Percentiles rank a stretch among this genome's conserved stretches.
Evolutionary conservation across 352 stramenopile genomes (phyloP).

Genomic region (Phytophthora idaei): DNA sequence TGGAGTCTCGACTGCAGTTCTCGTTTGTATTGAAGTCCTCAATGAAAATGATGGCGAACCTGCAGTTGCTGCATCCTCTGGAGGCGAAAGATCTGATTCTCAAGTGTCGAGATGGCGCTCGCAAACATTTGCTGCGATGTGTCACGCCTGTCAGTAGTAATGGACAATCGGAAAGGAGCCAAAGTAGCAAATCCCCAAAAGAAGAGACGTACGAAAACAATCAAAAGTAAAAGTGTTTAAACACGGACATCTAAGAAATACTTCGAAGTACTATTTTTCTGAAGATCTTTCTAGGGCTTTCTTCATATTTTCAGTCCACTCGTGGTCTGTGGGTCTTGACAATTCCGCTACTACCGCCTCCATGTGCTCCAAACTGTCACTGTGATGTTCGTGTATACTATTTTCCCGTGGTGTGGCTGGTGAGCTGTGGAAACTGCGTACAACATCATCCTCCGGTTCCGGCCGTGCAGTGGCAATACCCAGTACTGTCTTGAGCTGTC

Average conservation of each 20-base stretch:
- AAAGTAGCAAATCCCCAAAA: too few relatives aligned
- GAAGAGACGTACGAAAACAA: too few relatives aligned
- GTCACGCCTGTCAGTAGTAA: neutral
- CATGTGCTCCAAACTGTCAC: slow-evolving; percentile 21
- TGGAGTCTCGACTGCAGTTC: slow-evolving; percentile 47
- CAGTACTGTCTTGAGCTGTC: neutral
- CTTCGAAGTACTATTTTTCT: neutral
- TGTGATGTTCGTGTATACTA: slow-evolving; percentile 5
- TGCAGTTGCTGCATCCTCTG: slow-evolving; percentile 47
- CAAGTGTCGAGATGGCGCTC: slow-evolving; percentile 38
- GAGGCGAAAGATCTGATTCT: slow-evolving; percentile 66
- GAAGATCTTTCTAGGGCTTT: neutral
- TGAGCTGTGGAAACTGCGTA: neutral
- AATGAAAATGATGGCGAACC: slow-evolving; percentile 56
- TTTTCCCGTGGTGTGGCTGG: neutral
- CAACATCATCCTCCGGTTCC: neutral
- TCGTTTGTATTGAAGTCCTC: slow-evolving; percentile 54
- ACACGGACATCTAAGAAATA: too few relatives aligned
- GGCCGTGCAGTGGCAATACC: neutral
- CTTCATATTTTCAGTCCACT: neutral
- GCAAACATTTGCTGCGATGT: slow-evolving; percentile 31
- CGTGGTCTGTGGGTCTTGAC: slow-evolving; percentile 2
- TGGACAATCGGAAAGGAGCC: too few relatives aligned
- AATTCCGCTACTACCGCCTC: slow-evolving; percentile 22
- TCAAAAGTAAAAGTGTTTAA: too few relatives aligned